These are phyloP conservation scores for Blastobotrys americana DNA, from an alignment of 805 yeast genomes.

Conservation along the genomic window DNA sequence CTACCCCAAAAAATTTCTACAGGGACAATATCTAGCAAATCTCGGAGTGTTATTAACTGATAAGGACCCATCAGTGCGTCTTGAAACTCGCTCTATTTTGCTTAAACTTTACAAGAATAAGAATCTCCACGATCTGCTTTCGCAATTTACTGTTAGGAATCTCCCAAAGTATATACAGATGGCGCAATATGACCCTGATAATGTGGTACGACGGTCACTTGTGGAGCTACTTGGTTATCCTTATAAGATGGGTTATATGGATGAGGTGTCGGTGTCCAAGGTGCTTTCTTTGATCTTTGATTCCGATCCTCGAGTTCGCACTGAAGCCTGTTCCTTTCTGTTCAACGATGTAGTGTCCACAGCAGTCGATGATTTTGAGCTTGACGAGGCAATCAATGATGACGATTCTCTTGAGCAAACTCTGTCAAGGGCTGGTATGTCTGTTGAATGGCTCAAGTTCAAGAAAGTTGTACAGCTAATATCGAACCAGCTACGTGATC, in stretches of 20 bases:
- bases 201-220: slow-evolving; percentile 46
- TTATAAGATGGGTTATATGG: slow-evolving; percentile 53
- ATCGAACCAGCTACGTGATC: not conserved
- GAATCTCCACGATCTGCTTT: slow-evolving; percentile 51
- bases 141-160: slow-evolving; percentile 74
- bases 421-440: not conserved
- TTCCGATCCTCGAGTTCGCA: slow-evolving; percentile 29
- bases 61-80: slow-evolving; percentile 49
- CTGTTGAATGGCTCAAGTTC: not conserved
- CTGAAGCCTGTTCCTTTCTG: slow-evolving; percentile 33
- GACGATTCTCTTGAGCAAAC: slow-evolving; percentile 3
- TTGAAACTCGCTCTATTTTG: slow-evolving; percentile 54
- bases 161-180: slow-evolving; percentile 59
- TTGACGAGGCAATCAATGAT: too few relatives aligned
- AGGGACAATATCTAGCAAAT: slow-evolving; percentile 62
- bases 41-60: slow-evolving; percentile 86
- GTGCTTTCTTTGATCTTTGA: slow-evolving; percentile 38
- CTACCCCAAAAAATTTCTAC: slow-evolving; percentile 65
- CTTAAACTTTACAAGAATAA: slow-evolving; percentile 41
- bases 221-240: slow-evolving; percentile 49
- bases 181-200: slow-evolving; percentile 48
- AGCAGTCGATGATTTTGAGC: not conserved
- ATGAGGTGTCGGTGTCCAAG: slow-evolving; percentile 45
- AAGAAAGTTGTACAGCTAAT: not conserved
- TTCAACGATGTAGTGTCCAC: slow-evolving; percentile 1